A percentile compares a stretch with the other conserved stretches of the same genome.
These are phyloP conservation scores for Silene vulgaris DNA, from an alignment of 179 eudicot species.

Conservation along the genomic window DNA sequence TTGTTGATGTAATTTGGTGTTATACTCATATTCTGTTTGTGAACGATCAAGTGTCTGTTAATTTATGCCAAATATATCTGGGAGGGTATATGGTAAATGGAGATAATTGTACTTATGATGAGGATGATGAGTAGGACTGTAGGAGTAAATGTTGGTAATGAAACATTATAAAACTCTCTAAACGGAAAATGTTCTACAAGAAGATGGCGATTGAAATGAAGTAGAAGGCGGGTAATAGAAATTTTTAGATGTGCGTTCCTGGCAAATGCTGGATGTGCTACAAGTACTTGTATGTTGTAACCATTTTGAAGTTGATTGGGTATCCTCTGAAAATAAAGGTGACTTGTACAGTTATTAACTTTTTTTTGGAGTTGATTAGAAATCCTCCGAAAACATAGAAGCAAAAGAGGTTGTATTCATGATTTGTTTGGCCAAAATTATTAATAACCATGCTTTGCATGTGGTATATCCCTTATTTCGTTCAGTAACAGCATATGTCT, in stretches of 20 bases:
- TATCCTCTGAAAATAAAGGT: neutral
- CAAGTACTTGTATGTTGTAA: neutral
- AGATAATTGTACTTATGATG: neutral
- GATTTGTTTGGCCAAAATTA: neutral
- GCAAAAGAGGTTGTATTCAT: neutral
- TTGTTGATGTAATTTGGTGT: too few relatives aligned
- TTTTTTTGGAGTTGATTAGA: neutral
- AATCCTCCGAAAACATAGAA: neutral
- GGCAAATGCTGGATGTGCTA: neutral
- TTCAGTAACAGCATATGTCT: neutral
- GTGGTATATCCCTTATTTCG: neutral
- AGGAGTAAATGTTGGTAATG: neutral
- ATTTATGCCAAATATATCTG: too few relatives aligned
- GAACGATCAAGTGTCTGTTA: neutral
- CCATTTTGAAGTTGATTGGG: neutral
- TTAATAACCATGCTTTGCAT: neutral
- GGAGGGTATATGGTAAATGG: neutral
- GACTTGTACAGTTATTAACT: neutral
- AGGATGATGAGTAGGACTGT: neutral
- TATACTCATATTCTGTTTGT: too few relatives aligned
- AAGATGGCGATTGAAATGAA: too few relatives aligned
- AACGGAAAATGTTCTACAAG: too few relatives aligned
- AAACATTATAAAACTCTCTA: neutral
- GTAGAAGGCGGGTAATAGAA: neutral
- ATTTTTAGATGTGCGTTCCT: neutral